Evolutionary conservation across 176 grass and related monocot genomes (phyloP), one percentile per base, ranked within the genome.

Genomic region (Tillandsia leiboldiana): DNA sequence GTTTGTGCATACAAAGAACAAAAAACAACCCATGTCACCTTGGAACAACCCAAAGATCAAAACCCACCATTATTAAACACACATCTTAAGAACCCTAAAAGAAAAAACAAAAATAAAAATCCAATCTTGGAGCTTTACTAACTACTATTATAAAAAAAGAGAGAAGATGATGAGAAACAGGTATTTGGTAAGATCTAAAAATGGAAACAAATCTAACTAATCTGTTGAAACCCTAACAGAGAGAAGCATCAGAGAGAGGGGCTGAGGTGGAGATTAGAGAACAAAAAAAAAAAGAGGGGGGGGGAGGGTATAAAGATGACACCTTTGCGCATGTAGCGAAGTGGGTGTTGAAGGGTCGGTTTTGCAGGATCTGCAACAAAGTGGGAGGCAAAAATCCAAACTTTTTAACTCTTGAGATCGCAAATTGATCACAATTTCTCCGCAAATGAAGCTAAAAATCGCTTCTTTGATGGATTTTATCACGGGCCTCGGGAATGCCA

Each of bases 241-340:
- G 12, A 9, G 56, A 15, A 61, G 13, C 56, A 61, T 61, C 56
- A 52, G 12, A 51, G 67, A 52, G 13, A 42, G 24, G 51, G 12
- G 12, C 8, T 70, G 14, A 14, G 33, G 8, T 42, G 33, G 33
- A 7, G 33, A 42, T 42, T 42, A 42, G 33, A 42, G 33, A 42
- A 42, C 33, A 42, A 42, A 24, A 1, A 24, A 24, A 24, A 24
- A 24, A 24, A 7, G 3, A 2, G 3, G 0, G 3, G 29, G 2
- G 28, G 29, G 29, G 29, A 3, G 20, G 14, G 18, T 20, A 6
- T 26, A 58, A 71, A 71, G 69, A 71, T 20, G 69, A 51, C 24
- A 71, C 69, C 50, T 70, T 53, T 28, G 68, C 33, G 8, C 56
- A 61, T 61, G 17, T 61, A 61, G 17, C n/a, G 56, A 9, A 9